phyloP scores from a whole-genome alignment of 192 early-diverging fungal genomes.

The Pilobolus umbonatus region DNA sequence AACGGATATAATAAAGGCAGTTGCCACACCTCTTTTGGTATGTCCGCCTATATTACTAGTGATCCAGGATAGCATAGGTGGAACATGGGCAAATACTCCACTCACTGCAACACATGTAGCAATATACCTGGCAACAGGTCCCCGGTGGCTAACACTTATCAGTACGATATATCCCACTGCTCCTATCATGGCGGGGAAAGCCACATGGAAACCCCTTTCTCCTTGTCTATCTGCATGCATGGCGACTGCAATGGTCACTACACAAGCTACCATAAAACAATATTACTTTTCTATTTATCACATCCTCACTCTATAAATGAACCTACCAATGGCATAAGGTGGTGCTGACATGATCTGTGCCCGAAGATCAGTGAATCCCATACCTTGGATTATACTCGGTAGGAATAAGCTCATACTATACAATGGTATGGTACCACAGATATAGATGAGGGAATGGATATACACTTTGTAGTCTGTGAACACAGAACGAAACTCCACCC shows the following conservation, averaged over 20 bases:
- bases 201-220: conserved; percentile 45
- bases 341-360: conserved; percentile 50
- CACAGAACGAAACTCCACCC: conserved; percentile 44
- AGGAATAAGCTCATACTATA: conserved; percentile 65
- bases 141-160: conserved; percentile 31
- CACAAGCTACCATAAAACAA: conserved; percentile 19
- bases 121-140: conserved; percentile 36
- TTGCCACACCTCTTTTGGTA: conserved; percentile 64
- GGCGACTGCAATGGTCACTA: conserved; percentile 28
- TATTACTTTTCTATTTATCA: not conserved
- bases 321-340: conserved; percentile 45
- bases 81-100: conserved; percentile 49
- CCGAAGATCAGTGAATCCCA: conserved; percentile 51
- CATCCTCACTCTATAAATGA: not conserved
- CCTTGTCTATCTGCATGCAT: conserved; percentile 34
- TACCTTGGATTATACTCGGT: conserved; percentile 63
- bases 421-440: conserved; percentile 58
- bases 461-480: conserved; percentile 45
- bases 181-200: conserved; percentile 35
- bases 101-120: conserved; percentile 36
- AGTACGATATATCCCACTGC: conserved; percentile 45
- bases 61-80: conserved; percentile 61
- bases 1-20: conserved; percentile 60
- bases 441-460: conserved; percentile 53
- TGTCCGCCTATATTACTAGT: conserved; percentile 66